Evolutionary conservation across 805 yeast genomes (phyloP).

Genomic region (Candida oleophila): DNA sequence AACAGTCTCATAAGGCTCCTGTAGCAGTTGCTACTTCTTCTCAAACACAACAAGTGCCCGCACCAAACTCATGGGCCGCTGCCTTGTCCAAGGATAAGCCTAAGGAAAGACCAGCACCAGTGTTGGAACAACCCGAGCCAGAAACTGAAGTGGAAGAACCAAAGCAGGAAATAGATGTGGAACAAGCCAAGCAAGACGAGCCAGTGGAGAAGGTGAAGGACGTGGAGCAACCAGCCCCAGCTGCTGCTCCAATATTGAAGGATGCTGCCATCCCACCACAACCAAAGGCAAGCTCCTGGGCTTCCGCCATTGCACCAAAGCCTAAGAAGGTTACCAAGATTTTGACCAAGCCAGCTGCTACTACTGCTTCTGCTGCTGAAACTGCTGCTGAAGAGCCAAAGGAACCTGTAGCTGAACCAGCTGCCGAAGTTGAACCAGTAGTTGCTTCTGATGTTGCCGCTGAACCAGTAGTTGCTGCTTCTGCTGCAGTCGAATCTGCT

Average conservation of each 20-base stretch:
- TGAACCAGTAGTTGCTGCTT: conserved; percentile 5
- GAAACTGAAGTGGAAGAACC: conserved; percentile 7
- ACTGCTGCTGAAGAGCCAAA: conserved; percentile 66
- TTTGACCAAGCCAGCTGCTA: conserved; percentile 19
- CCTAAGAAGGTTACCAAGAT: conserved; percentile 40
- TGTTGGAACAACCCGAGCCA: conserved; percentile 8
- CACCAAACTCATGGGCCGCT: conserved; percentile 44
- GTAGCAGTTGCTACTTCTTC: conserved; percentile 26
- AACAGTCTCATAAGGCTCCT: conserved; percentile 7
- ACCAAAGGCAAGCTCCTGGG: conserved; percentile 62
- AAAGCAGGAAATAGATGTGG: conserved; percentile 11
- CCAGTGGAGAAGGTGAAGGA: conserved; percentile 11
- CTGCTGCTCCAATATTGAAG: conserved; percentile 22
- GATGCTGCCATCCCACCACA: conserved; percentile 42
- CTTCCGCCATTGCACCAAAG: conserved; percentile 59
- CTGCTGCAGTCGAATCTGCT: conserved; percentile 17
- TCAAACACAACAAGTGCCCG: conserved; percentile 10
- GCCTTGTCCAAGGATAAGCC: conserved; percentile 38
- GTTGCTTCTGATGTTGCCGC: conserved; percentile 6
- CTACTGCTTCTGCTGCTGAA: conserved; percentile 16
- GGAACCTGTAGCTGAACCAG: conserved; percentile 64
- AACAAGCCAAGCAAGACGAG: conserved; percentile 8
- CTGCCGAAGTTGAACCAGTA: conserved; percentile 3
- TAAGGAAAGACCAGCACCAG: conserved; percentile 12
- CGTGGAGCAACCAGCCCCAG: conserved; percentile 20